Conservation (phyloP, 1,139 yeast genomes). For the Hansenula sp. region DNA sequence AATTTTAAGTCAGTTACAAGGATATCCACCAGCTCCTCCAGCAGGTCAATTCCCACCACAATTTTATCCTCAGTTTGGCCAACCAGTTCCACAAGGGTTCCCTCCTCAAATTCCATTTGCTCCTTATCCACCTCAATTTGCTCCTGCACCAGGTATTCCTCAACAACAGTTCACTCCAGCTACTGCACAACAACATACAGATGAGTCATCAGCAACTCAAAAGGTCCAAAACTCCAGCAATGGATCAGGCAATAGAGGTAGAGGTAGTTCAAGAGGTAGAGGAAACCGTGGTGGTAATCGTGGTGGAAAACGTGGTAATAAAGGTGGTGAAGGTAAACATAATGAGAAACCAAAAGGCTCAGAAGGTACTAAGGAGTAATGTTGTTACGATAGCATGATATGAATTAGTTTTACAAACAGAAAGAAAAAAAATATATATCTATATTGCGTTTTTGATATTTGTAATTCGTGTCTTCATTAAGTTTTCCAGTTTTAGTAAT, state of each 20-base stretch:
- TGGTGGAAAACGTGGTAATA: constrained; percentile 5
- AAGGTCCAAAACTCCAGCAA: not conserved
- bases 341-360: not conserved
- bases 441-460: not conserved
- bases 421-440: not conserved
- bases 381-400: not conserved
- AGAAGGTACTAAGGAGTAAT: constrained; percentile 1
- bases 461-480: no score
- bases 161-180: constrained; percentile 20
- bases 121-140: constrained; percentile 16
- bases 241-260: constrained; percentile 4
- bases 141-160: constrained; percentile 17
- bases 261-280: constrained; percentile 24
- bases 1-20: constrained; percentile 25
- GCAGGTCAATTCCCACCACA: constrained; percentile 11
- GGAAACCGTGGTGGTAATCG: constrained; percentile 5
- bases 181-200: not conserved
- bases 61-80: not conserved
- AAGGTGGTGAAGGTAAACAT: constrained; percentile 6
- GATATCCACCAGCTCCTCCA: constrained; percentile 27
- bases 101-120: constrained; percentile 5
- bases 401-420: not conserved
- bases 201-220: not conserved
- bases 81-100: constrained; percentile 14
- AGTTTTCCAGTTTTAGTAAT: constrained; percentile 16